Evolutionary conservation across 2,329 filamentous ascomycete genomes (phyloP), one percentile per base, ranked within the genome.

Genomic region (Colletotrichum lentis): DNA sequence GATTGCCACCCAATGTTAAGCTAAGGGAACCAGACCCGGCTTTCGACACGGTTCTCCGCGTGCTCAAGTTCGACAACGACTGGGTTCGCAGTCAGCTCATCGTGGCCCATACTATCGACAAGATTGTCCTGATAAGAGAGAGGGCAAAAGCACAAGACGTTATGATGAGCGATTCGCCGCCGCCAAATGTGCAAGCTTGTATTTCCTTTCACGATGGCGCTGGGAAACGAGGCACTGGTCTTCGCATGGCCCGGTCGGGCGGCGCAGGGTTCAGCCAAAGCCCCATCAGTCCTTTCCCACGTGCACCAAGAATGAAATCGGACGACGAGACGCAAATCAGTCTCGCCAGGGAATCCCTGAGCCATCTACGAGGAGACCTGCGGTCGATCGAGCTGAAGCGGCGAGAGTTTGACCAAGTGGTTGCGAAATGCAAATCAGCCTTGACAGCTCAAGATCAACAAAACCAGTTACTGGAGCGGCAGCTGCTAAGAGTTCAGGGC

Each of bases 101-200:
- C 74, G 96, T 98, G 76, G 90, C 90, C 70, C 86, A 93, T 72
- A 80, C 82, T 7, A 93, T 97, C 60, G 96, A 99, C 70, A 94
- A 97, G 77, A 88, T 90, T 8, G 87, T 97, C 6, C 83, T 99
- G 0, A 88, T 97, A 62, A 83, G 89, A 63, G 83, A 90, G 37
- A 83, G 91, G 35, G 78, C 83, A 1, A 86, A 92, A 64, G 96
- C 90, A 1, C 83, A 90, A 50, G 80, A 83, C 4, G 85, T 92
- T 53, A 92, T 97, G 85, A 88, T 91, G 69, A 83, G 85, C 61
- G 83, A 82, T 24, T 80, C 80, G 5, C 78, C 80, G n/a, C 88
- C 90, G 1, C 83, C 79, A 16, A 95, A 97, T 71, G 92, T 95
- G 12, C 86, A 83, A 61, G 86, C 88, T 64, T 95, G 92, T 72